Base-by-base conservation (phyloP, 2,329 filamentous ascomycete species). In the Alternaria angustiovoidea region DNA sequence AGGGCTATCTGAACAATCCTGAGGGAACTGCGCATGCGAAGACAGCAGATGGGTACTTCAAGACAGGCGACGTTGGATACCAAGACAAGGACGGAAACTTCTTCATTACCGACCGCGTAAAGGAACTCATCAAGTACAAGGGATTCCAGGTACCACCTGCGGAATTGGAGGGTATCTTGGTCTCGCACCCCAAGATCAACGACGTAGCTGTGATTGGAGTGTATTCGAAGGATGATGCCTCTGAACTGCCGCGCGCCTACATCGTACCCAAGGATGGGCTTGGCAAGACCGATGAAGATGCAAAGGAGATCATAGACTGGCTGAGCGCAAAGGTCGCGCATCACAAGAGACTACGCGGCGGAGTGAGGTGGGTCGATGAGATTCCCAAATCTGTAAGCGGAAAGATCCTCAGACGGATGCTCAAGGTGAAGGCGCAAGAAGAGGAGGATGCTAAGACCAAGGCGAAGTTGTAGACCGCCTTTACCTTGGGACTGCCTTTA, bases 61-160 rank as follows among this genome's bases (percentile, higher is more conserved):
- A 90, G 78, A 97, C 94, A 0, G 94, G 94, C 2, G 94, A 97
- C 71, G 88, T 97, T 26, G 91, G 92, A 4, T 89, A 91, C 65
- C 87, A 91, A 70, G 92, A 96, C 73, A 81, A 85, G 46, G 84
- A 91, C 51, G 91, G 91, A 30, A 92, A 96, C 73, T 92, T 96
- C 71, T 97, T 89, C 81, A 94, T 97, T 75, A 96, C 94, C 1
- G 94, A 97, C 74, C 89, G 93, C 7, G 75, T 80, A 52, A 80
- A 80, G 64, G 78, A 80, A 56, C 67, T 80, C 51, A 80, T 80
- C 68, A 80, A 80, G 63, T 80, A 79, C 70, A 80, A 80, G 49
- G 77, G 80, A 28, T 84, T 83, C 67, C 82, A 83, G 54, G 82
- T 84, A 0, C 78, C 82, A 3, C 81, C 82, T 4, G 81, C 81